Conservation (phyloP, 148 eudicot genomes). For the Salicornia ramosissima region DNA sequence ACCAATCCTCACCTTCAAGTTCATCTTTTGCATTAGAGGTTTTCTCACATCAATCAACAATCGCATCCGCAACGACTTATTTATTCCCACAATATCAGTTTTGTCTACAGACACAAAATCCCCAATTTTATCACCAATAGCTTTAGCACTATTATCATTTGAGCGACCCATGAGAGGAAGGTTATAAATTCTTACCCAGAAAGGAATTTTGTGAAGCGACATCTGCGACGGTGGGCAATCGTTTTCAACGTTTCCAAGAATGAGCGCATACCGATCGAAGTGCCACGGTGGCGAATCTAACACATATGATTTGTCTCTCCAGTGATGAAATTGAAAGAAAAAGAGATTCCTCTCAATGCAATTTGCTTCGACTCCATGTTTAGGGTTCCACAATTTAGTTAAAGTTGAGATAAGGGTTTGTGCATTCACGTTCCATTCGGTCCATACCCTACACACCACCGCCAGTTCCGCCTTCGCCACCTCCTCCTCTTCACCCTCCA, state of each 20-base stretch:
- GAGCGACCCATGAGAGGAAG: neutral
- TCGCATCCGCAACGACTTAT: neutral
- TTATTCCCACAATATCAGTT: neutral
- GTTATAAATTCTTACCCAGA: neutral
- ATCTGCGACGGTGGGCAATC: neutral
- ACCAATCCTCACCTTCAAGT: neutral
- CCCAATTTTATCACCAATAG: neutral
- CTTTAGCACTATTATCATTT: neutral
- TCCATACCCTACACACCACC: neutral
- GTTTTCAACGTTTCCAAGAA: neutral
- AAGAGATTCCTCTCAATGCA: neutral
- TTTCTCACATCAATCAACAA: neutral
- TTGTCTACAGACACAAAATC: neutral
- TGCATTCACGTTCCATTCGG: neutral
- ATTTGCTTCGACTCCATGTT: neutral
- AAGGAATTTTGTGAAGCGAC: neutral
- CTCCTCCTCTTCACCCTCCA: neutral
- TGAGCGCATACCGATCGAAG: neutral
- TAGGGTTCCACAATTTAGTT: neutral
- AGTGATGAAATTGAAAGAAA: neutral
- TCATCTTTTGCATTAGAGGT: neutral
- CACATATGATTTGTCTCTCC: neutral
- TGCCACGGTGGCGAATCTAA: neutral
- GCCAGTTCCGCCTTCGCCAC: neutral
- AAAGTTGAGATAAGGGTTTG: neutral